Conservation (phyloP, 1,139 yeast genomes). For the Scheffersomyces illinoinensis region DNA sequence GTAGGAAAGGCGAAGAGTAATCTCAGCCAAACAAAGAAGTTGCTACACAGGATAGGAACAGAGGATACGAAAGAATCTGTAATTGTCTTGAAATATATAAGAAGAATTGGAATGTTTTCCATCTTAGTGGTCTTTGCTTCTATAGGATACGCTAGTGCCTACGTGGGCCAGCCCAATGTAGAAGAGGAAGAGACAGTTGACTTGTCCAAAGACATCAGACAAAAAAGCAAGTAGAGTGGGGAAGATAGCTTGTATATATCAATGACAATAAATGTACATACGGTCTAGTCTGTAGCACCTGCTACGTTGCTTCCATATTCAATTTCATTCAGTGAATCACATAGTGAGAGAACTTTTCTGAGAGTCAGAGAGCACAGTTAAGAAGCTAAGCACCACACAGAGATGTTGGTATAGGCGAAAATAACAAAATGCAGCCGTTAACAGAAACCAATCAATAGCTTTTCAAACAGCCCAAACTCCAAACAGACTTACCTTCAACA, state of each 20-base stretch:
- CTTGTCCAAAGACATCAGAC: conserved; percentile 9
- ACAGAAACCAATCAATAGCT: background rate
- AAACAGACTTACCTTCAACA: background rate
- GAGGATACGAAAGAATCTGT: conserved; percentile 36
- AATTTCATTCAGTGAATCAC: background rate
- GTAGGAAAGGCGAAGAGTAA: conserved; percentile 7
- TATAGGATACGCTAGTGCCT: conserved; percentile 33
- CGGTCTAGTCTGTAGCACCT: background rate
- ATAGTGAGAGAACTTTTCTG: background rate
- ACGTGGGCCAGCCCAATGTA: background rate
- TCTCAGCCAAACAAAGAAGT: conserved; percentile 19
- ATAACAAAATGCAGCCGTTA: no score
- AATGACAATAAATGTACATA: background rate
- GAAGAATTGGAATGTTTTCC: conserved; percentile 37
- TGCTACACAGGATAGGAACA: conserved; percentile 32
- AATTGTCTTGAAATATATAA: conserved; percentile 27
- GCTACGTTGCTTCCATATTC: background rate
- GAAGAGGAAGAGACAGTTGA: background rate
- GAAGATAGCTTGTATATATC: background rate
- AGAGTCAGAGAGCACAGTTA: no score
- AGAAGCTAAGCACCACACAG: no score
- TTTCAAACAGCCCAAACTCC: background rate
- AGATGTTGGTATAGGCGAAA: no score
- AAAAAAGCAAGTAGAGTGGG: conserved; percentile 1
- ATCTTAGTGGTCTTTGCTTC: conserved; percentile 35